Conservation (phyloP, 495 filamentous ascomycete genomes). For the Talaromyces adpressus region DNA sequence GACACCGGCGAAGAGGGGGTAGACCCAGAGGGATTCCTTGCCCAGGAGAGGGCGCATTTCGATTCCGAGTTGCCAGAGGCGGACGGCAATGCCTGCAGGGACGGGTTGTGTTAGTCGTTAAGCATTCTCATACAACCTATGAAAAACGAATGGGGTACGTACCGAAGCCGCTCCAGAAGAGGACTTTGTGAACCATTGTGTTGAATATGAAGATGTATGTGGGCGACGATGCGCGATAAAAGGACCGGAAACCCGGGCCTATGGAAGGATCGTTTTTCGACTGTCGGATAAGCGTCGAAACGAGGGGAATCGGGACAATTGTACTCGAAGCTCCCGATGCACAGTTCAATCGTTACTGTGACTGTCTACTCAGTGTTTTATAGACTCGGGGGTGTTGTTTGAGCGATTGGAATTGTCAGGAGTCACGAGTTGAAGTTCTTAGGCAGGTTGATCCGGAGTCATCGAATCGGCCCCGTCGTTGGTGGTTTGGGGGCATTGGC, state of each 20-base stretch:
- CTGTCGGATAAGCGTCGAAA: neutral
- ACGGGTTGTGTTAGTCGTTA: neutral
- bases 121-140: neutral
- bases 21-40: slow-evolving; percentile 73
- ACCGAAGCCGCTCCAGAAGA: slow-evolving; percentile 99
- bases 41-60: slow-evolving; percentile 95
- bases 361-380: neutral
- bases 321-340: neutral
- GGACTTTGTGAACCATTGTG: slow-evolving; percentile 66
- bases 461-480: neutral
- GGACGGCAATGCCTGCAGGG: slow-evolving; percentile 70
- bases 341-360: neutral
- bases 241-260: neutral
- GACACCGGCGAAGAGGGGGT: slow-evolving; percentile 76
- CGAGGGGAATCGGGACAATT: neutral
- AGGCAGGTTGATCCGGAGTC: neutral
- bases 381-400: neutral
- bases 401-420: neutral
- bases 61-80: slow-evolving; percentile 92
- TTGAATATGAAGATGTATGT: slow-evolving; percentile 11
- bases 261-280: neutral
- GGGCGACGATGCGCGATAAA: neutral
- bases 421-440: neutral
- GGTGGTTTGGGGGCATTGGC: neutral
- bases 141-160: slow-evolving; percentile 21